Evolutionary conservation across 495 filamentous ascomycete genomes (phyloP).

Genomic region (Tuber microsphaerosporum): DNA sequence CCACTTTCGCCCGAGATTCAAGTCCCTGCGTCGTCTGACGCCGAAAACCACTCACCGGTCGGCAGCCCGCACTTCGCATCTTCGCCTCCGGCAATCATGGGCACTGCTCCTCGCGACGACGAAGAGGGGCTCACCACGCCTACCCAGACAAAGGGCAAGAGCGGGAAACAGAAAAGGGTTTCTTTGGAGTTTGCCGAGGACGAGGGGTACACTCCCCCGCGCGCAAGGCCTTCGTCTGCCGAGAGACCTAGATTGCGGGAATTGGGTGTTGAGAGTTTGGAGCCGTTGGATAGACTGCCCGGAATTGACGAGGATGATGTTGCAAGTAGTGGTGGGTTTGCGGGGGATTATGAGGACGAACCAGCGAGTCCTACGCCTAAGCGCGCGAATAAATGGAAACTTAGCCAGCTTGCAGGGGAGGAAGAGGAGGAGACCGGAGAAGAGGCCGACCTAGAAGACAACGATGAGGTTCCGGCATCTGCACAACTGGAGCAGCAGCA

Average conservation of each 20-base stretch:
- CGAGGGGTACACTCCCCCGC: constrained; percentile 35
- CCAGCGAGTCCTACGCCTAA: constrained; percentile 25
- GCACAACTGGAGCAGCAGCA: constrained; percentile 5
- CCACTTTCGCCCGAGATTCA: constrained; percentile 25
- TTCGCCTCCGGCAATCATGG: constrained; percentile 28
- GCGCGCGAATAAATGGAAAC: constrained; percentile 12
- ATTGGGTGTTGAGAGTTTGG: constrained; percentile 33
- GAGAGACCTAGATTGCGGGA: constrained; percentile 35
- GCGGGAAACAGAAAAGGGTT: constrained; percentile 5
- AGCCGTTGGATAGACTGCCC: constrained; percentile 18
- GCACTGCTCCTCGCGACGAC: constrained; percentile 14
- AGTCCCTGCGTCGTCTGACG: constrained; percentile 35
- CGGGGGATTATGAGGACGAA: constrained; percentile 8
- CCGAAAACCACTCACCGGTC: constrained; percentile 31
- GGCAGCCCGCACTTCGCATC: constrained; percentile 20
- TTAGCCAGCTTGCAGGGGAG: constrained; percentile 10
- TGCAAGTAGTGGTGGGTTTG: not conserved
- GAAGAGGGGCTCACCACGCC: not conserved
- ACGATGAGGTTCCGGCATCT: constrained; percentile 1
- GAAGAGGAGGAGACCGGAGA: constrained; percentile 5
- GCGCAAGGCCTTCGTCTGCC: constrained; percentile 15
- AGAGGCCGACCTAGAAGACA: not conserved
- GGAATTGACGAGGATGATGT: constrained; percentile 13
- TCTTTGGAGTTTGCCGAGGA: constrained; percentile 32
- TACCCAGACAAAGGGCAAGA: not conserved